Evolutionary conservation across 208 protist species (phyloP), one percentile per base, ranked within the genome.

Genomic region (Naegleria fowleri): DNA sequence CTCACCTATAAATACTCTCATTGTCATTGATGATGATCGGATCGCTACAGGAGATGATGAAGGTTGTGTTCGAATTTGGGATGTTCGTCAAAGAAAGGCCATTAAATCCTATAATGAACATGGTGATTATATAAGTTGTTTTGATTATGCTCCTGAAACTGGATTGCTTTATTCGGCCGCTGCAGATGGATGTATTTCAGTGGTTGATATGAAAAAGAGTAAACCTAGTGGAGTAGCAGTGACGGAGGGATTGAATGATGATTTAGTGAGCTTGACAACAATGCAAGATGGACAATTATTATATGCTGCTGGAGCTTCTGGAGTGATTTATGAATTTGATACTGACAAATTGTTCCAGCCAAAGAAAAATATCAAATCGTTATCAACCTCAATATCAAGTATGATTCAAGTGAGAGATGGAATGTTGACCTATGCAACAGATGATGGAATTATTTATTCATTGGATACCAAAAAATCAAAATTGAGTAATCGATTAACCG

Each of bases 21-120:
- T 87, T 48, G 33, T 40, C 0, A 40, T 22, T 36, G 40, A 40
- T 33, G 83, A 87, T 52, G 33, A 87, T 87, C 6, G 15, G 15
- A 48, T 87, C 29, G 83, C 83, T 22, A 51, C 83, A 51, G 83
- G 83, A 51, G 83, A 87, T 36, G 83, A 87, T 51, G 83, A 87
- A 41, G 83, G 83, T 25, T 41, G 19, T 51, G 41, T 87, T 51
- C 51, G 33, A 51, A 38, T 87, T 52, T 87, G 83, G 83, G 83
- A 87, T 39, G 15, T 87, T 51, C 33, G 83, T 11, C 39, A 51
- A 51, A 5, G 29, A n/a, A 87, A 87, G 29, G 16, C 40, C 19
- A 38, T 51, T 29, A 13, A 22, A 41, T 6, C 33, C 9, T 87
- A 40, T 29, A 38, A 51, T 22, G 83, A 87, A 87, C 83, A 87